phyloP scores from a whole-genome alignment of 2,329 filamentous ascomycete genomes.

The Orbilia javanica region DNA sequence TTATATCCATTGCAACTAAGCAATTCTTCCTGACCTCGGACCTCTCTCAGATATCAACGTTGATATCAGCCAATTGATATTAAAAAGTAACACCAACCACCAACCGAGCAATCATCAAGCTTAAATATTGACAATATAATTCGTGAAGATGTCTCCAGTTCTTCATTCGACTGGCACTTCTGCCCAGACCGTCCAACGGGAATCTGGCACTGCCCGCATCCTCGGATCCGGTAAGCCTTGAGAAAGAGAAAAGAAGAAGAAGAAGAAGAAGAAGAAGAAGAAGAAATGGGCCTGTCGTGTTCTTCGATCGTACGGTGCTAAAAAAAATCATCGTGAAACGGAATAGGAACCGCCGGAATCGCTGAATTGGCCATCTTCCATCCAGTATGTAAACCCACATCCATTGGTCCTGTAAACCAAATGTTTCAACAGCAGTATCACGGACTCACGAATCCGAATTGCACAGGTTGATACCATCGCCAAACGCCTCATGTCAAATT shows the following conservation, averaged over 20 bases:
- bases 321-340: conserved; percentile 9
- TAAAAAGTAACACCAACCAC: not conserved
- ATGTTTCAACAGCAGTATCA: not conserved
- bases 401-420: conserved; percentile 62
- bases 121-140: not conserved
- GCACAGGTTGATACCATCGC: conserved; percentile 94
- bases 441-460: conserved; percentile 60
- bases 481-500: conserved; percentile 99
- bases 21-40: not conserved
- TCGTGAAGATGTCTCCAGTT: conserved; percentile 74
- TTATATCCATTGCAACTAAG: not conserved
- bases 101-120: not conserved
- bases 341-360: conserved; percentile 86
- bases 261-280: too few species aligned
- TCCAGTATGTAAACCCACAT: conserved; percentile 72
- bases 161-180: conserved; percentile 65
- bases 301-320: not conserved
- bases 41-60: not conserved
- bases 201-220: conserved; percentile 88
- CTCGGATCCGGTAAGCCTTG: conserved; percentile 82
- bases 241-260: too few species aligned
- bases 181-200: conserved; percentile 78
- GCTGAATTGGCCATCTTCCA: conserved; percentile 94
- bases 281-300: not conserved
- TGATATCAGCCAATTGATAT: not conserved